These are phyloP conservation scores for Cladosporium sp. DNA, from an alignment of 2,329 filamentous ascomycete species.

Conservation along the genomic window DNA sequence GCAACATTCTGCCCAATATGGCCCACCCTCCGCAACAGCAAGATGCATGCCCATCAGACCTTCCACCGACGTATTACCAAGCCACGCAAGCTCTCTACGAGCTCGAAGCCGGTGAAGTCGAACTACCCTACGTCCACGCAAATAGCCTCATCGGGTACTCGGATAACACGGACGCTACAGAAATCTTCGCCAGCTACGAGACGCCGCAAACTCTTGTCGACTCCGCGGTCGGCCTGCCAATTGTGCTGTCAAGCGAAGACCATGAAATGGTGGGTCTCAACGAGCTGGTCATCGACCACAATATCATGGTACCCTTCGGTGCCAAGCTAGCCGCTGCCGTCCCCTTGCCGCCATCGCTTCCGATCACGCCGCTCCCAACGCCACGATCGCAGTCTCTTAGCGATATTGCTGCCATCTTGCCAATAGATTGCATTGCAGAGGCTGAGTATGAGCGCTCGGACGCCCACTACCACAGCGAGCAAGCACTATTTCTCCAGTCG, in stretches of 20 bases:
- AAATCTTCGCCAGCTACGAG: constrained; percentile 6
- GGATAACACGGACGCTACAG: constrained; percentile 16
- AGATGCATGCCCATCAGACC: neutral
- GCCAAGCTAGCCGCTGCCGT: neutral
- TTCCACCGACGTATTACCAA: neutral
- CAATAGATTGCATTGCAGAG: constrained; percentile 8
- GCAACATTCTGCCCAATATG: too few species aligned
- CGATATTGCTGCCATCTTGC: constrained; percentile 2
- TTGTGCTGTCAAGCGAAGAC: constrained; percentile 12
- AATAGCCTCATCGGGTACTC: constrained; percentile 26
- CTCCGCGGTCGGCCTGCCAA: constrained; percentile 18
- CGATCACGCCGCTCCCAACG: neutral
- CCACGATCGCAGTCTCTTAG: neutral
- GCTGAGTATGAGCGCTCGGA: constrained; percentile 17
- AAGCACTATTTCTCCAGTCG: constrained; percentile 21
- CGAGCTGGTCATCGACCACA: constrained; percentile 21
- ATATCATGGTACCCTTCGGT: neutral
- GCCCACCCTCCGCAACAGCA: neutral
- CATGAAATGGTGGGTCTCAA: constrained; percentile 14
- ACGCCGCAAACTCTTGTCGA: constrained; percentile 13
- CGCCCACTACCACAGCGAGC: constrained; percentile 26
- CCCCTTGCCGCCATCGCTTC: neutral
- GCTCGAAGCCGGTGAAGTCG: constrained; percentile 19
- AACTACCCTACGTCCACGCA: constrained; percentile 23
- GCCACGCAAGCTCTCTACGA: constrained; percentile 12